Base-by-base conservation (phyloP, 2,329 filamentous ascomycete species). In the Diaporthe batatas region DNA sequence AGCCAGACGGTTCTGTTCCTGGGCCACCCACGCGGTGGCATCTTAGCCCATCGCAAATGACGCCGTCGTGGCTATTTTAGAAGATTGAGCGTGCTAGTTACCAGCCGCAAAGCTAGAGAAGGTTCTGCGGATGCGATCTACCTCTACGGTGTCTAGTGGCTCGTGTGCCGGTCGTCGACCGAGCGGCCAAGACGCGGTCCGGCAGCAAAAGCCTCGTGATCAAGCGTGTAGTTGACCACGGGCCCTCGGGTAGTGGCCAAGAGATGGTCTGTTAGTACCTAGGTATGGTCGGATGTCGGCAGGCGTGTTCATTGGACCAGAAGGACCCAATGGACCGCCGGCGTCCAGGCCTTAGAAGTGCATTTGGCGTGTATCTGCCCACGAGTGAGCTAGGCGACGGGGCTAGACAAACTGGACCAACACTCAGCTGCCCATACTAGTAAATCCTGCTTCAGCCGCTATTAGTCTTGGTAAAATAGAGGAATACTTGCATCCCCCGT, bases 161-260 rank as follows among this genome's bases (percentile, higher is more conserved):
- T 39, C 62, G 7, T 8, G 62, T 53, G n/a, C 32, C 44, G 62
- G 12, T 6, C 21, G 18, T 23, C 47, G 25, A 51, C n/a, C 44
- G 44, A 44, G 62, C 18, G 44, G 44, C 62, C 62, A 67, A 67
- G 44, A 51, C 47, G 32, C 32, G 62, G 62, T 65, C 59, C 59
- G 44, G 42, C 14, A 51, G 59, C 59, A n/a, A 36, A 36, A 64
- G 44, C 59, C 44, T 65, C 59, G 59, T 65, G 59, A 65, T 49
- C 29, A 4, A 25, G 59, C 42, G 21, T 51, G 59, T 67, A 53
- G 62, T 53, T 21, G 16, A 25, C 32, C 62, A 67, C 62, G 47
- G 62, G 62, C 47, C 62, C 32, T 67, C 62, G 62, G 44, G 53
- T 67, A 36, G 44, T 53, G 62, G 47, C 47, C 62, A 32, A 53